Evolutionary conservation across 768 basidiomycete genomes (phyloP).

Genomic region (Podaxis rugospora): DNA sequence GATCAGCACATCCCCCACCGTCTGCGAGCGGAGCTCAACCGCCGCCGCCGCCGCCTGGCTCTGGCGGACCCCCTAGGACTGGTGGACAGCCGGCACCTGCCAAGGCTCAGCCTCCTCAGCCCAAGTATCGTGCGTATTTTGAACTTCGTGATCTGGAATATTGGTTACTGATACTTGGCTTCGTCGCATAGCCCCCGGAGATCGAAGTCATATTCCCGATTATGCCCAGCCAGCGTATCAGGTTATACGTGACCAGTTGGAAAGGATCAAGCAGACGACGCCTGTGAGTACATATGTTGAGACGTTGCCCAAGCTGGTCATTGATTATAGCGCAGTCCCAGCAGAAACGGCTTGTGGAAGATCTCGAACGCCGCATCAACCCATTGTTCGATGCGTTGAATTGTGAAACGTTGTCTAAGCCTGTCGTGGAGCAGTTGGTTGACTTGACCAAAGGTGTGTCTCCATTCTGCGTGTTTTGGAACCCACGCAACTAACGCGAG

Average conservation of each 20-base stretch:
- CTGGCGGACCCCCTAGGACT: constrained; percentile 20
- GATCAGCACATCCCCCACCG: constrained; percentile 14
- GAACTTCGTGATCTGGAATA: neutral
- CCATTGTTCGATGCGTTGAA: constrained; percentile 90
- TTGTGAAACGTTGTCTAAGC: constrained; percentile 71
- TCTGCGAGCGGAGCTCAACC: constrained; percentile 20
- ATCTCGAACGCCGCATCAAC: constrained; percentile 82
- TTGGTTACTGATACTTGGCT: constrained; percentile 10
- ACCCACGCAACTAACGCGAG: constrained; percentile 2
- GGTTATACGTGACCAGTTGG: constrained; percentile 59
- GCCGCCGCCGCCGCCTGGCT: constrained; percentile 18
- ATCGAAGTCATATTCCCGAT: constrained; percentile 88
- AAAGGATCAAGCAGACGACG: constrained; percentile 63
- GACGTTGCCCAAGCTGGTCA: constrained; percentile 2
- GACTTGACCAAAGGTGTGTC: constrained; percentile 68
- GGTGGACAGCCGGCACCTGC: constrained; percentile 17
- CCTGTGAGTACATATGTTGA: constrained; percentile 51
- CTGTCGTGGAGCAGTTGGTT: constrained; percentile 67
- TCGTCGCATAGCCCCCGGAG: constrained; percentile 65
- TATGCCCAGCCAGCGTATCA: constrained; percentile 59
- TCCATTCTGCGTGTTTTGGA: neutral
- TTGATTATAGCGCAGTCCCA: constrained; percentile 46
- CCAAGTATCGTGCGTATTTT: constrained; percentile 41
- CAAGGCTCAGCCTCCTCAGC: constrained; percentile 22
- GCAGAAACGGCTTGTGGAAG: constrained; percentile 81